Evolutionary conservation across 2,329 filamentous ascomycete genomes (phyloP).

Genomic region (Monosporascus sp.): DNA sequence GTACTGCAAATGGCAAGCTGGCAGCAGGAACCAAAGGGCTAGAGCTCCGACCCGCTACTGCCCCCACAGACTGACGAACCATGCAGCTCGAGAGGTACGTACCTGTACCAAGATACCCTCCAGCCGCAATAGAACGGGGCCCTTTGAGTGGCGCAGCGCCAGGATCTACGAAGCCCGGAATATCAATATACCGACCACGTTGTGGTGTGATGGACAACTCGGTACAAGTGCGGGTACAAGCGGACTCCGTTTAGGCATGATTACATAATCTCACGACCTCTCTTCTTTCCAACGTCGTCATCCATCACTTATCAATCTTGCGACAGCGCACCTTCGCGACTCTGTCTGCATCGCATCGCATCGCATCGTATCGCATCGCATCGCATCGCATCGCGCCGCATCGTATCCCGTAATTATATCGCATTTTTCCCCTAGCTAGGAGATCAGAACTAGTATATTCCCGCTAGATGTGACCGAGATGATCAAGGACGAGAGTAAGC

Average conservation of each 20-base stretch:
- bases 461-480: slow-evolving; percentile 12
- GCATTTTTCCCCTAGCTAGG: not conserved
- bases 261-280: no score
- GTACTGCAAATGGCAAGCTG: not conserved
- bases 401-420: not conserved
- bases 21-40: not conserved
- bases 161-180: not conserved
- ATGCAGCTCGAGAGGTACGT: not conserved
- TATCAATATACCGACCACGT: not conserved
- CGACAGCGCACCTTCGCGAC: not conserved
- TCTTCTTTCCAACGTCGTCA: not conserved
- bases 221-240: no score
- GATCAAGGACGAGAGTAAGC: slow-evolving; percentile 38
- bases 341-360: not conserved
- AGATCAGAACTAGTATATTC: not conserved
- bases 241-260: no score
- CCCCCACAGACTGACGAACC: not conserved
- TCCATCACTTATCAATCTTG: not conserved
- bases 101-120: not conserved
- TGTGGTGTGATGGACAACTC: not conserved
- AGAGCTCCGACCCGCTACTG: not conserved
- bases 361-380: not conserved
- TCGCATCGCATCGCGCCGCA: not conserved
- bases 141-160: not conserved
- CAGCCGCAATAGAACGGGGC: not conserved